Percentiles rank a stretch among this genome's conserved stretches.
Evolutionary conservation across 306 rosid genomes (phyloP).

Genomic region (Glycine latifolia): DNA sequence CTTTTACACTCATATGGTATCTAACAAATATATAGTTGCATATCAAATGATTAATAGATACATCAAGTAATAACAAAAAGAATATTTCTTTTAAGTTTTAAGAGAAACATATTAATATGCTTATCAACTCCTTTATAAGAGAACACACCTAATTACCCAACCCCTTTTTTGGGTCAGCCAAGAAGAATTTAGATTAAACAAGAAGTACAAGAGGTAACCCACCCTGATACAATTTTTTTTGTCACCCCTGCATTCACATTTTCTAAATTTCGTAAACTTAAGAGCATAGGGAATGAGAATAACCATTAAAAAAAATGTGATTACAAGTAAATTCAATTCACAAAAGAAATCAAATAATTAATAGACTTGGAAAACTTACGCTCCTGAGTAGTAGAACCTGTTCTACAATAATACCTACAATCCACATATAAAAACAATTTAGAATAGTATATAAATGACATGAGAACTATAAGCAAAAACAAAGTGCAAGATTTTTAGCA

Average conservation of each 20-base stretch:
- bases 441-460: not conserved
- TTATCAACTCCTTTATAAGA: not conserved
- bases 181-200: no score
- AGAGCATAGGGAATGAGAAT: constrained; percentile 24
- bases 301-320: not conserved
- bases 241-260: no score
- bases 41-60: not conserved
- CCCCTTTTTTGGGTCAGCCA: no score
- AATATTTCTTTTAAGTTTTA: constrained; percentile 1
- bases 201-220: no score
- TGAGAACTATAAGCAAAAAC: not conserved
- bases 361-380: constrained; percentile 55
- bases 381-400: constrained; percentile 78
- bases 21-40: not conserved
- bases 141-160: not conserved
- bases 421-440: constrained; percentile 28
- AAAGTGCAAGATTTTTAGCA: constrained; percentile 22
- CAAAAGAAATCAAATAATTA: constrained; percentile 9
- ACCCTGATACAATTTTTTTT: no score
- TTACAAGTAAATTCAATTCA: constrained; percentile 6
- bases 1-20: constrained; percentile 11
- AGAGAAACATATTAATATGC: constrained; percentile 7
- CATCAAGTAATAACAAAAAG: not conserved
- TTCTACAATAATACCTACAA: constrained; percentile 84
- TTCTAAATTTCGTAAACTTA: not conserved